A percentile compares a stretch with the other conserved stretches of the same genome.
Evolutionary conservation across 169 alveolate species (phyloP).

Genomic region (Perkinsus marinus): DNA sequence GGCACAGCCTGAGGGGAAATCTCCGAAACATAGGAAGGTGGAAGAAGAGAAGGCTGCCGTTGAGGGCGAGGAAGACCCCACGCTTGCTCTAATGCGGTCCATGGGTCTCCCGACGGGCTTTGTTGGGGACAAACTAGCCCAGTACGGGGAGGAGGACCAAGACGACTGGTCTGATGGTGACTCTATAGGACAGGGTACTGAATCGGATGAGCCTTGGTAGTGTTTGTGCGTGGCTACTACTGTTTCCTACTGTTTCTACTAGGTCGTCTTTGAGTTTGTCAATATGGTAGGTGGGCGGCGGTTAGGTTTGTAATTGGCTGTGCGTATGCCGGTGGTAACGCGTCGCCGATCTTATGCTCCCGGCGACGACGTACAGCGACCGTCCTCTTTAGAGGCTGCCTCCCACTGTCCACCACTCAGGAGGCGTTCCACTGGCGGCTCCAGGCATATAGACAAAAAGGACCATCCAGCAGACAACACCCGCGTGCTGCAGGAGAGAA

Average conservation of each 20-base stretch:
- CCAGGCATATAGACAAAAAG: not conserved
- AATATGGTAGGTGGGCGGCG: not conserved
- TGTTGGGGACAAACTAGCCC: not conserved
- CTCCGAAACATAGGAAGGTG: not conserved
- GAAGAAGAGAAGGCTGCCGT: not conserved
- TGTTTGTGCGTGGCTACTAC: not conserved
- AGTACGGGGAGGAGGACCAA: not conserved
- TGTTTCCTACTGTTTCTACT: not conserved
- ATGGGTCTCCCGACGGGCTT: not conserved
- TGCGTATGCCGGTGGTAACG: not conserved
- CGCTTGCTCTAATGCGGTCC: not conserved
- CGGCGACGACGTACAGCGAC: not conserved
- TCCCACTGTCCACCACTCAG: not conserved
- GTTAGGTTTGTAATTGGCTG: not conserved
- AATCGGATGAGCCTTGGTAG: not conserved
- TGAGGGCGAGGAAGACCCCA: not conserved
- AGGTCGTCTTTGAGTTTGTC: no score
- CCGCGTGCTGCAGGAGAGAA: not conserved
- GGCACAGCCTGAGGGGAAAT: not conserved
- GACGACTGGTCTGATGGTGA: not conserved
- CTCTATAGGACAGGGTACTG: not conserved
- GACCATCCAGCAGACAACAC: not conserved
- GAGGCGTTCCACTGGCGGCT: not conserved
- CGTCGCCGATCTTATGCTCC: not conserved
- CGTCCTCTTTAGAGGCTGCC: not conserved